These are phyloP conservation scores for Claviceps sp. DNA, from an alignment of 2,329 filamentous ascomycete species.

Conservation along the genomic window DNA sequence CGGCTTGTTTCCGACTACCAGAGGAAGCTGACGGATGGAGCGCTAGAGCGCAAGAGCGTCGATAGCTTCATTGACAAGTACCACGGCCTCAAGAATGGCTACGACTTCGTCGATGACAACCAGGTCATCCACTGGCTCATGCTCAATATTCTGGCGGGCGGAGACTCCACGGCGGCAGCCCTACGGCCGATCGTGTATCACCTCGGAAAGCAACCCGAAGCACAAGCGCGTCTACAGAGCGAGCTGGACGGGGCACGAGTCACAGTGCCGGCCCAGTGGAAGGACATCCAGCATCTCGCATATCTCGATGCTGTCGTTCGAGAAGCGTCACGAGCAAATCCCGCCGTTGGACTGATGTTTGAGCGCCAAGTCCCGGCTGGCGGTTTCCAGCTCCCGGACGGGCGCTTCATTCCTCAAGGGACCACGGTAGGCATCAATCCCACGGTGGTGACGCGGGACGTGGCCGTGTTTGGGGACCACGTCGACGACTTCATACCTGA, in stretches of 20 bases:
- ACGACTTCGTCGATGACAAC: constrained; percentile 22
- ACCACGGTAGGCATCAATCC: constrained; percentile 28
- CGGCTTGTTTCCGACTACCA: constrained; percentile 11
- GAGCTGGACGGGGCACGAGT: constrained; percentile 24
- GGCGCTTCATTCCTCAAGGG: constrained; percentile 21
- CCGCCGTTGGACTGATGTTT: constrained; percentile 31
- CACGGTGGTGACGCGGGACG: constrained; percentile 25
- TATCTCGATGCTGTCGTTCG: constrained; percentile 39
- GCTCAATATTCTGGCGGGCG: constrained; percentile 18
- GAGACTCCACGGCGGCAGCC: constrained; percentile 23
- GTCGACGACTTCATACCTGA: constrained; percentile 31
- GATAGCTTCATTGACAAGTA: constrained; percentile 14
- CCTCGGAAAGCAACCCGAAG: constrained; percentile 18
- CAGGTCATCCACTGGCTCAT: constrained; percentile 9
- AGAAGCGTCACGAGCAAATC: constrained; percentile 36
- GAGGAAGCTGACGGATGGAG: constrained; percentile 5
- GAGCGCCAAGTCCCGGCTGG: constrained; percentile 34
- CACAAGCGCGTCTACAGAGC: constrained; percentile 15
- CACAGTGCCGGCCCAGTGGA: constrained; percentile 7
- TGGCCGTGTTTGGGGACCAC: constrained; percentile 29
- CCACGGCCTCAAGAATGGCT: constrained; percentile 10
- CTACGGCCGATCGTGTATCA: constrained; percentile 23
- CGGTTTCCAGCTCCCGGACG: constrained; percentile 22
- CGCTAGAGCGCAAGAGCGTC: constrained; percentile 8
- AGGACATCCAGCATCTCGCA: constrained; percentile 17